Percentiles rank a stretch among this genome's conserved stretches.
phyloP scores from a whole-genome alignment of 441 rosid genomes.

The Geranium incanum region DNA sequence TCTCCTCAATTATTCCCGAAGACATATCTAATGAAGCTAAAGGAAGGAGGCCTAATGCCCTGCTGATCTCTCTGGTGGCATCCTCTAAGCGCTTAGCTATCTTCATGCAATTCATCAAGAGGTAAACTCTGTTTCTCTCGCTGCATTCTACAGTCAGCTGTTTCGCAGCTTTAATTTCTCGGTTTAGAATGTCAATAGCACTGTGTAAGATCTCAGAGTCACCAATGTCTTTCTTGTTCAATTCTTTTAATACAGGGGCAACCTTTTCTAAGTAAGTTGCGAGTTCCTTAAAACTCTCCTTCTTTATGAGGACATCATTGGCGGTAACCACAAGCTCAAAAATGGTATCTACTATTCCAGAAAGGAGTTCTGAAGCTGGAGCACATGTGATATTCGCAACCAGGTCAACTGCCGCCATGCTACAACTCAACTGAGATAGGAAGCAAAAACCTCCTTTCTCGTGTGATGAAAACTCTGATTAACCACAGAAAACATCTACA shows the following conservation, averaged over 20 bases:
- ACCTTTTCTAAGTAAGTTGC: slow-evolving; percentile 40
- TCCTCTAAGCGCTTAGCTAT: no score
- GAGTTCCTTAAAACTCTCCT: slow-evolving; percentile 46
- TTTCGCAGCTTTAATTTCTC: slow-evolving; percentile 43
- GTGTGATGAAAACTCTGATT: slow-evolving; percentile 10
- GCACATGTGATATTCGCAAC: slow-evolving; percentile 26
- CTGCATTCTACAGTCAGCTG: slow-evolving; percentile 37
- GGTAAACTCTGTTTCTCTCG: slow-evolving; percentile 50
- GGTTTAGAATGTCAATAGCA: slow-evolving; percentile 41
- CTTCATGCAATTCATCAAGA: slow-evolving; percentile 44
- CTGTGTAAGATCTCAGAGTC: slow-evolving; percentile 34
- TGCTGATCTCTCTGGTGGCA: no score
- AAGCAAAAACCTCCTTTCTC: slow-evolving; percentile 20
- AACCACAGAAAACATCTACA: neutral
- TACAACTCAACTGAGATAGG: slow-evolving; percentile 22
- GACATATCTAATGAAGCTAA: no score
- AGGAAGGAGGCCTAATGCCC: no score
- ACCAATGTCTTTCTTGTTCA: slow-evolving; percentile 29
- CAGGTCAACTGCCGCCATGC: slow-evolving; percentile 36
- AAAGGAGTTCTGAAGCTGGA: slow-evolving; percentile 39
- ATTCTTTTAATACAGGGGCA: slow-evolving; percentile 43
- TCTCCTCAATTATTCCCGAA: no score
- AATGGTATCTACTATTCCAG: slow-evolving; percentile 40
- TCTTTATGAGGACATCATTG: slow-evolving; percentile 37
- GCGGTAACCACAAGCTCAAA: slow-evolving; percentile 33